A percentile compares a stretch with the other conserved stretches of the same genome.
These are phyloP conservation scores for Claviceps digitariae DNA, from an alignment of 2,329 filamentous ascomycete species.

Conservation along the genomic window DNA sequence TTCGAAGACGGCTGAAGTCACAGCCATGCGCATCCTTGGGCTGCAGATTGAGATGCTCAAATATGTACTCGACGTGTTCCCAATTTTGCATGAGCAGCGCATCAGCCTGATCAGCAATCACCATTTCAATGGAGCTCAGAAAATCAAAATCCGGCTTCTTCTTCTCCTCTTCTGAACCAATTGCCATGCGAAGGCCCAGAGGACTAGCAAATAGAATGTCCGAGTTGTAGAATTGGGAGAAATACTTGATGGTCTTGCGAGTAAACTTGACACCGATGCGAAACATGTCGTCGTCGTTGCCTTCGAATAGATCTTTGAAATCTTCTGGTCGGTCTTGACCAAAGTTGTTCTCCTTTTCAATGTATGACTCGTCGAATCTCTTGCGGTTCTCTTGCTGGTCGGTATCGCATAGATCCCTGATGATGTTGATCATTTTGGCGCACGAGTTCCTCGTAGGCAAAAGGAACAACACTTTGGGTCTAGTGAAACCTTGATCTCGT, in stretches of 20 bases:
- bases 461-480: slow-evolving; percentile 84
- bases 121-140: slow-evolving; percentile 81
- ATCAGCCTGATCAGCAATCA: slow-evolving; percentile 83
- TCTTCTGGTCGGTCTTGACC: slow-evolving; percentile 68
- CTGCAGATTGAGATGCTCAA: slow-evolving; percentile 81
- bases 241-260: slow-evolving; percentile 88
- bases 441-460: slow-evolving; percentile 82
- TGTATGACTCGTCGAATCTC: slow-evolving; percentile 75
- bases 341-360: slow-evolving; percentile 50
- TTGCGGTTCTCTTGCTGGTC: slow-evolving; percentile 94
- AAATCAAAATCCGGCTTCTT: slow-evolving; percentile 70
- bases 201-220: slow-evolving; percentile 90
- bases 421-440: slow-evolving; percentile 61
- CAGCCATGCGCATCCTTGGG: slow-evolving; percentile 83
- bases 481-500: slow-evolving; percentile 87
- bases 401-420: slow-evolving; percentile 61
- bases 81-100: slow-evolving; percentile 96
- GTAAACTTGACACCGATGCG: slow-evolving; percentile 94
- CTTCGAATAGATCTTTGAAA: slow-evolving; percentile 78
- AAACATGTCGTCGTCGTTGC: slow-evolving; percentile 97
- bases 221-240: slow-evolving; percentile 88
- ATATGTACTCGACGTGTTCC: slow-evolving; percentile 88
- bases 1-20: slow-evolving; percentile 80
- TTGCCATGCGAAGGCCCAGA: slow-evolving; percentile 76
- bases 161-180: slow-evolving; percentile 59